phyloP scores from a whole-genome alignment of 169 alveolate species.

The Plasmodium inui region DNA sequence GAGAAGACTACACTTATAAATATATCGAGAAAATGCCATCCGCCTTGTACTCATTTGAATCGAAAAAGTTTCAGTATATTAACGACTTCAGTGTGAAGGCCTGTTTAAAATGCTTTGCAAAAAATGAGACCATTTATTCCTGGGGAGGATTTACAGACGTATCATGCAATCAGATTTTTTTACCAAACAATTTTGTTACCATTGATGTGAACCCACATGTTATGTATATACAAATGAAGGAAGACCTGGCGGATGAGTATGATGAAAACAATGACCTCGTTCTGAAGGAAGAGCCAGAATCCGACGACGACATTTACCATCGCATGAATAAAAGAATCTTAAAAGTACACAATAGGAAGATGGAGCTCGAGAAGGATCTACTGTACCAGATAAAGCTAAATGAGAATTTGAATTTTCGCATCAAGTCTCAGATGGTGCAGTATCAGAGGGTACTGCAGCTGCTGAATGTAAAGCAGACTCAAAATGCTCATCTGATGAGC shows the following conservation, averaged over 20 bases:
- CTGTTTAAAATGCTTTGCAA: conserved; percentile 66
- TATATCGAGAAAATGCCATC: conserved; percentile 76
- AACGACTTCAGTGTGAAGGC: conserved; percentile 55
- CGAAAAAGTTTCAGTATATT: conserved; percentile 60
- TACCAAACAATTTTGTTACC: conserved; percentile 39
- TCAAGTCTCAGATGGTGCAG: conserved; percentile 43
- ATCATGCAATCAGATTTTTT: conserved; percentile 17
- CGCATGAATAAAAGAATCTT: conserved; percentile 17
- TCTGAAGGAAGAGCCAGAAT: conserved; percentile 24
- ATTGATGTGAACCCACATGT: conserved; percentile 51
- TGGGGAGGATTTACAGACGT: conserved; percentile 77
- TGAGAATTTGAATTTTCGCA: conserved; percentile 28
- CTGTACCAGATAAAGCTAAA: conserved; percentile 47
- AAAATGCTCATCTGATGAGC: conserved; percentile 19
- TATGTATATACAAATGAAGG: conserved; percentile 31
- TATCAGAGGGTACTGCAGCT: conserved; percentile 39
- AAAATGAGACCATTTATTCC: conserved; percentile 45
- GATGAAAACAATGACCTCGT: conserved; percentile 51
- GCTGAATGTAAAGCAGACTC: conserved; percentile 34
- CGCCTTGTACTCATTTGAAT: conserved; percentile 71
- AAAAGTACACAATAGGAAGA: conserved; percentile 41
- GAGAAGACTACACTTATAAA: conserved; percentile 67
- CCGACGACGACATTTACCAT: conserved; percentile 43
- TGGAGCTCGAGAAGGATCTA: conserved; percentile 57
- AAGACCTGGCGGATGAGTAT: conserved; percentile 28